Conservation (phyloP, 768 basidiomycete species). For the Lentinula aciculospora region DNA sequence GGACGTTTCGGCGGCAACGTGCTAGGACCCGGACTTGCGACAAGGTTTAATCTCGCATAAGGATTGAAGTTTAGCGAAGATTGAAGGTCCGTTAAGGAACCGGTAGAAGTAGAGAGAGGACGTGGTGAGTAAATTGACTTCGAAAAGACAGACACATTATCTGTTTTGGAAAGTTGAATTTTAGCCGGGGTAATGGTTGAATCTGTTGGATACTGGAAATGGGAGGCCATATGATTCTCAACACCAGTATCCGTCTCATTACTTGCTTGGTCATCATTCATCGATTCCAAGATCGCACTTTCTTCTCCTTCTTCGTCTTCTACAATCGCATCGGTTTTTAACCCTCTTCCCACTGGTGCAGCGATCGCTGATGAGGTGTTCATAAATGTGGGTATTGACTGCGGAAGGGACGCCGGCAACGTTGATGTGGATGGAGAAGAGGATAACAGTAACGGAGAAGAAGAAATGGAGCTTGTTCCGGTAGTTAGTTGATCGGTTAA, state of each 20-base stretch:
- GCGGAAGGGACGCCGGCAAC: background rate
- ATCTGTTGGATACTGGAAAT: background rate
- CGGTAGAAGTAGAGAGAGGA: background rate
- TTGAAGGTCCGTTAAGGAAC: background rate
- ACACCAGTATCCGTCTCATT: background rate
- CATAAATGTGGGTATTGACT: background rate
- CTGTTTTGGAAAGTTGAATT: background rate
- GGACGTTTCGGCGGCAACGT: background rate
- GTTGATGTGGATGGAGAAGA: background rate
- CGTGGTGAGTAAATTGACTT: too few relatives aligned
- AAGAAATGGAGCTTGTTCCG: background rate
- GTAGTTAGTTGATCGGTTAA: background rate
- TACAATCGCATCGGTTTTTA: background rate
- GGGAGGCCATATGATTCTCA: background rate
- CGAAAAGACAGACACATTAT: background rate
- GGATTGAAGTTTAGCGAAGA: background rate
- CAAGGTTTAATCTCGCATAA: background rate
- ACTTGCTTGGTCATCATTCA: background rate
- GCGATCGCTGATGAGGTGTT: background rate
- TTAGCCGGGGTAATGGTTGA: background rate
- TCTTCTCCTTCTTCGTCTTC: slow-evolving; percentile 9
- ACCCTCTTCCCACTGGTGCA: background rate
- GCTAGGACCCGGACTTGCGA: background rate
- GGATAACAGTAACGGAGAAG: background rate
- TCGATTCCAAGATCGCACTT: background rate